A percentile compares a stretch with the other conserved stretches of the same genome.
Evolutionary conservation across 371 early-diverging fungal species (phyloP).

Genomic region (Nematocida minor): DNA sequence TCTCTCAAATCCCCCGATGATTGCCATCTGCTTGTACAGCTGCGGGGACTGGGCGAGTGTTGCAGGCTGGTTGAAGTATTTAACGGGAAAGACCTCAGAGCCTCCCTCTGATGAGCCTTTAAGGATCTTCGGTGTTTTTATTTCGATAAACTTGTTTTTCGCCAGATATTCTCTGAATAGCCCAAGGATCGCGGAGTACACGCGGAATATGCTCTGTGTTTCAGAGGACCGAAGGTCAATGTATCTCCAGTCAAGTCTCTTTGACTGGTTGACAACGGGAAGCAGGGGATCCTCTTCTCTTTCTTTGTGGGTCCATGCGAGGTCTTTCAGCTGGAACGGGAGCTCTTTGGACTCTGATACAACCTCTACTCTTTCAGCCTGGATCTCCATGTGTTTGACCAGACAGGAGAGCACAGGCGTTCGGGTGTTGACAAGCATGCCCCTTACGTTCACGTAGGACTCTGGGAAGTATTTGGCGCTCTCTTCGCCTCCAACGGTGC

Average conservation of each 20-base stretch:
- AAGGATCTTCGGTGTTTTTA: slow-evolving; percentile 95
- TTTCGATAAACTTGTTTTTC: slow-evolving; percentile 79
- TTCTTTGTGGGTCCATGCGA: slow-evolving; percentile 42
- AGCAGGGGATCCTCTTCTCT: slow-evolving; percentile 61
- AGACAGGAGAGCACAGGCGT: slow-evolving; percentile 57
- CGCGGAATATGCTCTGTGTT: slow-evolving; percentile 90
- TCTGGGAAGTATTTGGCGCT: slow-evolving; percentile 32
- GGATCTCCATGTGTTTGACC: slow-evolving; percentile 57
- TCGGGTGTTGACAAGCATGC: slow-evolving; percentile 33
- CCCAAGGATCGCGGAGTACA: slow-evolving; percentile 83
- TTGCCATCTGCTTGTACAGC: slow-evolving; percentile 97
- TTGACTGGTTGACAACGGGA: slow-evolving; percentile 74
- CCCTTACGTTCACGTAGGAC: slow-evolving; percentile 57
- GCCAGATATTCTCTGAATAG: slow-evolving; percentile 85
- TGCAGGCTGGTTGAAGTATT: slow-evolving; percentile 86
- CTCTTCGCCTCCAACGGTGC: background rate
- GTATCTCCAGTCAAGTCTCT: slow-evolving; percentile 87
- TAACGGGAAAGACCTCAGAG: slow-evolving; percentile 88
- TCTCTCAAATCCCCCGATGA: slow-evolving; percentile 88
- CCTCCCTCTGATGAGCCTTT: slow-evolving; percentile 94
- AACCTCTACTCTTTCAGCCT: slow-evolving; percentile 30
- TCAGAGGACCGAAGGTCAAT: slow-evolving; percentile 89
- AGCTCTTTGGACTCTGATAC: slow-evolving; percentile 65
- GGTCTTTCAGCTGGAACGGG: slow-evolving; percentile 90
- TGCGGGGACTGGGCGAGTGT: slow-evolving; percentile 97